A percentile compares a stretch with the other conserved stretches of the same genome.
phyloP scores from a whole-genome alignment of 345 rosid species.

The Sonneratia caseolaris region DNA sequence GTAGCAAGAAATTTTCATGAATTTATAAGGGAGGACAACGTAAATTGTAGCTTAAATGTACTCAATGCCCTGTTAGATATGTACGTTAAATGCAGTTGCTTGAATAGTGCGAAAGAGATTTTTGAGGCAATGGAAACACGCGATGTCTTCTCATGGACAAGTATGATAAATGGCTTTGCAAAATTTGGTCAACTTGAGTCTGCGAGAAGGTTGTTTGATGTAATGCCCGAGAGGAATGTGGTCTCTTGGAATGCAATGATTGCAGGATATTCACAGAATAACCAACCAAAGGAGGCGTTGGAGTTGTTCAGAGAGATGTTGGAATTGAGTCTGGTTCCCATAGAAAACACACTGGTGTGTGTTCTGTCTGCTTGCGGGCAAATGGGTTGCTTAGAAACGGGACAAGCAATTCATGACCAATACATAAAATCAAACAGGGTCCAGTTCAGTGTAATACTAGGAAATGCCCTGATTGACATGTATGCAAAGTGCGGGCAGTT shows the following conservation, averaged over 20 bases:
- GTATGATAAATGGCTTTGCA: conserved; percentile 34
- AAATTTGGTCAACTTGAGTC: conserved; percentile 22
- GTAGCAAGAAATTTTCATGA: conserved; percentile 21
- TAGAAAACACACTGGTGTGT: conserved; percentile 28
- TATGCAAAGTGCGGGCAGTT: conserved; percentile 34
- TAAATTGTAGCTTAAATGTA: conserved; percentile 15
- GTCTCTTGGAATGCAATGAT: conserved; percentile 43
- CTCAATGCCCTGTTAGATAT: conserved; percentile 26
- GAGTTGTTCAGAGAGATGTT: conserved; percentile 22
- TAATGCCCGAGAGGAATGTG: conserved; percentile 32
- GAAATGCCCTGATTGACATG: conserved; percentile 32
- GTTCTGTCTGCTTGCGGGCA: conserved; percentile 38
- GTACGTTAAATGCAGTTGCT: conserved; percentile 33
- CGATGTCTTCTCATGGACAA: conserved; percentile 45
- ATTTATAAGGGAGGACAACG: conserved; percentile 12
- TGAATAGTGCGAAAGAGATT: conserved; percentile 19
- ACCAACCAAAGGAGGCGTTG: conserved; percentile 29
- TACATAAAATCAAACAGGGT: conserved; percentile 8
- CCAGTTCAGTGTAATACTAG: conserved; percentile 18
- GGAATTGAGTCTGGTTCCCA: conserved; percentile 15
- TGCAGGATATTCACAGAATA: conserved; percentile 32
- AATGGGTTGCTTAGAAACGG: conserved; percentile 25
- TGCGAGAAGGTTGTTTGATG: conserved; percentile 25
- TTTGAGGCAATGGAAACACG: conserved; percentile 21
- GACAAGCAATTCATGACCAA: conserved; percentile 17